A percentile compares a stretch with the other conserved stretches of the same genome.
These are phyloP conservation scores for Termitomyces sp. DNA, from an alignment of 768 basidiomycete genomes.

Conservation along the genomic window DNA sequence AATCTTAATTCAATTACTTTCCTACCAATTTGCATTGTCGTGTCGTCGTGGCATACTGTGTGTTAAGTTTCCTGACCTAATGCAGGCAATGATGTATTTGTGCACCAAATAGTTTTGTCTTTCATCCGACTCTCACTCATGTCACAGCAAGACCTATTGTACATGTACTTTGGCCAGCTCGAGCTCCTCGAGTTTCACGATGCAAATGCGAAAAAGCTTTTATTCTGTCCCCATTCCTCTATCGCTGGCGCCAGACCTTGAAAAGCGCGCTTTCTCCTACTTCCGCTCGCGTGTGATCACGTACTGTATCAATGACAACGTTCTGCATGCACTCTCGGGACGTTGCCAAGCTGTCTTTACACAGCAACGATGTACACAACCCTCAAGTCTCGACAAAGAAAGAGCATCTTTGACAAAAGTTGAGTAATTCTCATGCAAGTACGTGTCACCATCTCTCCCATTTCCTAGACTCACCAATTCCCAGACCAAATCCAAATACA, in stretches of 20 bases:
- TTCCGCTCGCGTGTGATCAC: slow-evolving; percentile 87
- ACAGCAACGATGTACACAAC: no score
- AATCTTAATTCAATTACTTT: no score
- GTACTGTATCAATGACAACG: slow-evolving; percentile 99
- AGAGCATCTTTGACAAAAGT: slow-evolving; percentile 62
- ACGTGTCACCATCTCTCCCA: no score
- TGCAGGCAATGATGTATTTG: no score
- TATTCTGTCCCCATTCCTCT: slow-evolving; percentile 47
- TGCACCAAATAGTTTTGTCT: no score
- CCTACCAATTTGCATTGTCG: not conserved
- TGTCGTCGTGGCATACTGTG: no score
- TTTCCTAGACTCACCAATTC: not conserved
- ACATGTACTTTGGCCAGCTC: slow-evolving; percentile 76
- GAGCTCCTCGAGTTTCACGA: slow-evolving; percentile 94
- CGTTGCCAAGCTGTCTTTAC: slow-evolving; percentile 75
- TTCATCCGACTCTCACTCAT: no score
- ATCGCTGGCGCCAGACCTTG: slow-evolving; percentile 82
- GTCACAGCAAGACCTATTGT: no score
- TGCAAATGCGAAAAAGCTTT: slow-evolving; percentile 49
- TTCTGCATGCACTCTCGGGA: slow-evolving; percentile 94
- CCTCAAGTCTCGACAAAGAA: no score
- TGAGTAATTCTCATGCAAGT: slow-evolving; percentile 77
- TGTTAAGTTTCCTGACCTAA: no score
- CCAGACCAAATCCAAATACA: slow-evolving; percentile 89
- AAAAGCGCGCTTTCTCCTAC: slow-evolving; percentile 88